A percentile compares a stretch with the other conserved stretches of the same genome.
Evolutionary conservation across 441 rosid genomes (phyloP).

Genomic region (Erodium moschatum): DNA sequence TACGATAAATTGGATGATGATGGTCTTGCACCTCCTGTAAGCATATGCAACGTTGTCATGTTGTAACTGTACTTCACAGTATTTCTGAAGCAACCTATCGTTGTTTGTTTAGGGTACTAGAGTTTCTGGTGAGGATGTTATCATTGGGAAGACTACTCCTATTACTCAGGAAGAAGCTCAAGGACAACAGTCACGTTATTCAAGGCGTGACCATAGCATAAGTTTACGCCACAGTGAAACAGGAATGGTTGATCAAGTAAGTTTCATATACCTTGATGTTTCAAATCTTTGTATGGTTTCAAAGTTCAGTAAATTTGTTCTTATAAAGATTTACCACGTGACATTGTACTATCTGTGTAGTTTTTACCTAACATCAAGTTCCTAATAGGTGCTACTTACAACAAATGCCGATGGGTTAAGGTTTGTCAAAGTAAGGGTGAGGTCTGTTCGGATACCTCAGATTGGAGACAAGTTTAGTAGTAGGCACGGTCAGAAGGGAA

Average conservation of each 20-base stretch:
- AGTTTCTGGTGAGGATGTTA: slow-evolving; percentile 95
- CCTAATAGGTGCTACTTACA: slow-evolving; percentile 67
- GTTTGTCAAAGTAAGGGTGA: slow-evolving; percentile 94
- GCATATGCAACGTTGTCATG: slow-evolving; percentile 19
- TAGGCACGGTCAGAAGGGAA: slow-evolving; percentile 99
- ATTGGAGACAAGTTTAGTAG: slow-evolving; percentile 97
- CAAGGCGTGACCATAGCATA: slow-evolving; percentile 90
- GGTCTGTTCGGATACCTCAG: slow-evolving; percentile 94
- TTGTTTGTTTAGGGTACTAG: slow-evolving; percentile 62
- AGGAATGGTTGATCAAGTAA: slow-evolving; percentile 96
- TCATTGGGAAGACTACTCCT: slow-evolving; percentile 94
- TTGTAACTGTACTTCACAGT: not conserved
- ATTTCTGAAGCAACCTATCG: slow-evolving; percentile 11
- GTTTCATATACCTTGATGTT: slow-evolving; percentile 14
- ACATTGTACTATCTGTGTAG: not conserved
- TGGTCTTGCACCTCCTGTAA: slow-evolving; percentile 98
- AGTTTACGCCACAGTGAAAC: slow-evolving; percentile 95
- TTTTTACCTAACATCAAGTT: not conserved
- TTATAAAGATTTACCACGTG: not conserved
- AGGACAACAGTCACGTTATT: slow-evolving; percentile 70
- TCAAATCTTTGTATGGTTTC: not conserved
- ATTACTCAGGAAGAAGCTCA: slow-evolving; percentile 89
- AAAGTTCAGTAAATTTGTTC: not conserved
- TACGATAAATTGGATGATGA: slow-evolving; percentile 95
- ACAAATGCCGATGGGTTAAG: slow-evolving; percentile 96